Conservation (phyloP, 345 rosid genomes). For the Heritiera fomes region DNA sequence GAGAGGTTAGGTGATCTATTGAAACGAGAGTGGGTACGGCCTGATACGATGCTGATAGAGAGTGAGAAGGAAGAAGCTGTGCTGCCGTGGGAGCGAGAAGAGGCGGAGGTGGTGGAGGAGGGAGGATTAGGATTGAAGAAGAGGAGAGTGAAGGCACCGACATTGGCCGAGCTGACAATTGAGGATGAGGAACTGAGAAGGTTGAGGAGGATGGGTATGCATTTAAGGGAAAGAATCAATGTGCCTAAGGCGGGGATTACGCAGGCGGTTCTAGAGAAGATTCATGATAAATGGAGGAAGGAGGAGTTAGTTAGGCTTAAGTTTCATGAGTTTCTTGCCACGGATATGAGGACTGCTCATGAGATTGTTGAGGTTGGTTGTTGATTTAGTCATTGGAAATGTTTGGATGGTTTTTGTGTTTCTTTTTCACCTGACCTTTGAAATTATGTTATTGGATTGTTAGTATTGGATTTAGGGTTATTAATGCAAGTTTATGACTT, state of each 20-base stretch:
- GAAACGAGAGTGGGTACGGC: slow-evolving; percentile 86
- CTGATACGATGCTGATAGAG: slow-evolving; percentile 61
- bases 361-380: slow-evolving; percentile 85
- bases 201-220: slow-evolving; percentile 76
- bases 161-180: slow-evolving; percentile 87
- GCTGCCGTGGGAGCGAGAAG: slow-evolving; percentile 72
- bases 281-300: slow-evolving; percentile 94
- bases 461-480: background rate
- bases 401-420: background rate
- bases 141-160: slow-evolving; percentile 64
- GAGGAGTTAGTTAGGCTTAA: slow-evolving; percentile 89
- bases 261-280: slow-evolving; percentile 73
- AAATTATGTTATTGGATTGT: background rate
- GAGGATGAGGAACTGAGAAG: slow-evolving; percentile 88
- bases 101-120: slow-evolving; percentile 30
- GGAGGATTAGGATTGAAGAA: slow-evolving; percentile 40
- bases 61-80: slow-evolving; percentile 42
- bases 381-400: slow-evolving; percentile 7
- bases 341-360: slow-evolving; percentile 93
- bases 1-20: slow-evolving; percentile 79
- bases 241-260: slow-evolving; percentile 93
- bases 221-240: slow-evolving; percentile 74
- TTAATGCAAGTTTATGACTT: background rate
- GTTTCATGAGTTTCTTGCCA: slow-evolving; percentile 91
- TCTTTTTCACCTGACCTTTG: background rate